Base-by-base conservation (phyloP, 345 rosid genomes). In the Clarkia xantiana region DNA sequence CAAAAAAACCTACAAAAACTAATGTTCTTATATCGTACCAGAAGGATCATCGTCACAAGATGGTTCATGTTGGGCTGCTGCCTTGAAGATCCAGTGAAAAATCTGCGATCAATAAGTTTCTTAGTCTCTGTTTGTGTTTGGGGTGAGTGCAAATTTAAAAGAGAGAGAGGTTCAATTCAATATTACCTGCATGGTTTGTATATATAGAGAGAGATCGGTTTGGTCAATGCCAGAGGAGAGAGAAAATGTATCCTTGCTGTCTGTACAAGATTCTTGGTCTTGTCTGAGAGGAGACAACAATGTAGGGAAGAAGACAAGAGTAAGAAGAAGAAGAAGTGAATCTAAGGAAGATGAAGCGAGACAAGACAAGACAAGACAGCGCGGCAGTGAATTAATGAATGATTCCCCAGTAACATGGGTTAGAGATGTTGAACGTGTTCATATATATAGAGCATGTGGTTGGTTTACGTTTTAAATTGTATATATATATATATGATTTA, bases 241-340 rank as follows among this genome's bases (percentile, higher is more conserved):
- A 22, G 5, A 5, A 22, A 22, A 22, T 2, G 25, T 22, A 22
- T 22, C 25, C 5, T 22, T 22, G 25, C 25, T 22, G 25, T 22
- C 25, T 2, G 25, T 2, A 22, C 25, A 22, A 22, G 25, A 22
- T 22, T 22, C 25, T 18, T 54, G 13, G 15, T 54, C 47, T 64
- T 62, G 78, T 84, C 79, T 80, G 78, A 84, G 65, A 55, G 70
- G 52, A 10, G 76, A 62, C 70, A 73, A 62, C 70, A 69, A 71
- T 64, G 64, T 9, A 23, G 49, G 20, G 36, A 63, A 66, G 77
- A 76, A 65, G 81, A 74, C 79, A 67, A 70, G 78, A 82, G 79
- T 63, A 68, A 66, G 64, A 62, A 60, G 65, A 18, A 52, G 29
- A 18, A 53, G 67, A 42, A 49, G 56, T 56, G 63, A 69, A 68